Evolutionary conservation across 768 basidiomycete genomes (phyloP).

Genomic region (Phaeolepiota aurea): DNA sequence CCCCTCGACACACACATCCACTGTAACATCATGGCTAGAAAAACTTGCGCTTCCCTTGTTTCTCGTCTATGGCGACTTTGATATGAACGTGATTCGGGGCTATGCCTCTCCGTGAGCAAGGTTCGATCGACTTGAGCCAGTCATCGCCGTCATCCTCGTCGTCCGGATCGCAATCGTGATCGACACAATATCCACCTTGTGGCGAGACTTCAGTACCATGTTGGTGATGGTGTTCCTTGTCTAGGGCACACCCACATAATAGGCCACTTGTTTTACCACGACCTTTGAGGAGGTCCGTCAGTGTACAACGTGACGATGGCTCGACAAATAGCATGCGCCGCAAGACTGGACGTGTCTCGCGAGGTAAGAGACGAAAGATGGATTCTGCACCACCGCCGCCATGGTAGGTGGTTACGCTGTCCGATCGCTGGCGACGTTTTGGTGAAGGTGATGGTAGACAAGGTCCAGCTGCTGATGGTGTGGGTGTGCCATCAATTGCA

Average conservation of each 20-base stretch:
- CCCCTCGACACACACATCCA: not conserved
- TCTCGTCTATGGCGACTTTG: slow-evolving; percentile 69
- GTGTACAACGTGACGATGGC: slow-evolving; percentile 80
- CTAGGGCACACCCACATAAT: slow-evolving; percentile 67
- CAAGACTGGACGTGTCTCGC: slow-evolving; percentile 84
- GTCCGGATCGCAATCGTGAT: slow-evolving; percentile 57
- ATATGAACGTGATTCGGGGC: slow-evolving; percentile 58
- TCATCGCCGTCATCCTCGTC: slow-evolving; percentile 79
- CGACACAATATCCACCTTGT: slow-evolving; percentile 40
- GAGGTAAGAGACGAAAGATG: slow-evolving; percentile 91
- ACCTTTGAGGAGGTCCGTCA: slow-evolving; percentile 86
- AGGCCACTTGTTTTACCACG: slow-evolving; percentile 65
- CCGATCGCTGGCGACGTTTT: slow-evolving; percentile 33
- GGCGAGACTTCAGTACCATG: slow-evolving; percentile 23
- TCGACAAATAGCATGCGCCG: slow-evolving; percentile 94
- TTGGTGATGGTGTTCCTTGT: slow-evolving; percentile 7
- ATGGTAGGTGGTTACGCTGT: slow-evolving; percentile 58
- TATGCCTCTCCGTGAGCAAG: slow-evolving; percentile 49
- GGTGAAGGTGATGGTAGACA: slow-evolving; percentile 12
- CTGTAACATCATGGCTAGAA: slow-evolving; percentile 47
- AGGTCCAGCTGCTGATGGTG: slow-evolving; percentile 8
- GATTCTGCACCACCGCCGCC: slow-evolving; percentile 77
- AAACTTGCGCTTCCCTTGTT: slow-evolving; percentile 58
- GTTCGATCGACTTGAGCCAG: slow-evolving; percentile 72
- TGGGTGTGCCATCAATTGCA: slow-evolving; percentile 2